A percentile compares a stretch with the other conserved stretches of the same genome.
Conservation (phyloP, 768 basidiomycete genomes). For the Mycena filopes region DNA sequence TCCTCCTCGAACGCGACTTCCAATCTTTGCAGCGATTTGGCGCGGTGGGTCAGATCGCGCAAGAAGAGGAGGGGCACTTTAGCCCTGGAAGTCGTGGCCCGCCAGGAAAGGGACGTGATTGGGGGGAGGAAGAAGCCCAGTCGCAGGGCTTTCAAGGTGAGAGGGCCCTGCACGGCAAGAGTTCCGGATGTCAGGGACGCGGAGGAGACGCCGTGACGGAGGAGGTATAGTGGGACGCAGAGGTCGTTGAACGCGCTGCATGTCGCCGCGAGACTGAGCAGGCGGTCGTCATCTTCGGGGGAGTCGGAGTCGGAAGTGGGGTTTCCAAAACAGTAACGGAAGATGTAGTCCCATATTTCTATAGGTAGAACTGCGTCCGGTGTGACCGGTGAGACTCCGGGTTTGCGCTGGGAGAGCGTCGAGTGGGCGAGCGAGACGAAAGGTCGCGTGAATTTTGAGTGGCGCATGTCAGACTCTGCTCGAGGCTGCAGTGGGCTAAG, state of each 20-base stretch:
- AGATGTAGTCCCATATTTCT: no score
- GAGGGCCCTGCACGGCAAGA: neutral
- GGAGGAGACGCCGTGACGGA: neutral
- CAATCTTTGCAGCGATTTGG: neutral
- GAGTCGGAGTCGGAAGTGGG: no score
- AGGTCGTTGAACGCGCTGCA: constrained; percentile 1
- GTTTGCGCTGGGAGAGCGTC: no score
- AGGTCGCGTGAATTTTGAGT: no score
- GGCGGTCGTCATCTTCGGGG: no score
- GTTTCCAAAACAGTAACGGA: no score
- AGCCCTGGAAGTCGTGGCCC: neutral
- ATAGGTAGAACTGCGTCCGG: no score
- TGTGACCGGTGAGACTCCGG: no score
- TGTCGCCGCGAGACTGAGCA: neutral
- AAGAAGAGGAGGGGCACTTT: neutral
- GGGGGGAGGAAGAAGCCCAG: neutral
- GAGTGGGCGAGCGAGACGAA: no score
- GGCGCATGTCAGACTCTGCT: no score
- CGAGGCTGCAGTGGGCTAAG: no score
- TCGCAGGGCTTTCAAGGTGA: neutral
- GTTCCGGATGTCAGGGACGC: no score
- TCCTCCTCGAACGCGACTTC: neutral
- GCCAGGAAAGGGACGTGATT: constrained; percentile 2
- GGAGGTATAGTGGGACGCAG: neutral
- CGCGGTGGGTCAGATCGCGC: neutral